Evolutionary conservation across 208 protist species (phyloP), one percentile per base, ranked within the genome.

Genomic region (Trypanosomatidae sp.): DNA sequence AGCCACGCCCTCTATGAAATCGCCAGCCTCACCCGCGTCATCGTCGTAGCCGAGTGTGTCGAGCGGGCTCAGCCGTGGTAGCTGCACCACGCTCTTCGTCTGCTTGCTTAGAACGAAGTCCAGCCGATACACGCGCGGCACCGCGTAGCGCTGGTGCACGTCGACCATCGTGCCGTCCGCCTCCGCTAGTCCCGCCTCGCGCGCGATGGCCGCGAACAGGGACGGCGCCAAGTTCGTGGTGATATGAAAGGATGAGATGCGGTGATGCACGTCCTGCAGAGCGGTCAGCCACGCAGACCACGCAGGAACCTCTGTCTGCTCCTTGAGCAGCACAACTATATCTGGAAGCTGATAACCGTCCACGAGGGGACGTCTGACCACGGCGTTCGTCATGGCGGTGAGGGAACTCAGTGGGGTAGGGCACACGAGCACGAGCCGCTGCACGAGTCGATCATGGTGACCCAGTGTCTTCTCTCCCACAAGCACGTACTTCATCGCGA

Each of bases 1-100:
- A 56, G 33, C 50, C 9, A 7, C 66, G 28, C 47, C 39, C 53
- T 25, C 64, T 3, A 7, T n/a, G 56, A 22, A 36, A 66, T 30
- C 58, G 7, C 41, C 28, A 25, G 2, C 69, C 39, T 43, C 62
- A 19, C 60, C 71, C 10, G 75, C 64, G 49, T 68, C 65, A 15
- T 86, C 78, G 62, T 86, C 79, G 52, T 82, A 89, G 36, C 86
- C 89, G n/a, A 80, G 72, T 28, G 89, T 88, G 66, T 86, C 62
- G 28, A 96, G 83, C 5, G 84, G 84, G 46, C 88, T 90, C 28
- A 80, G 85, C 25, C 74, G 75, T 19, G 88, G 81, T 17, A 85
- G 69, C 80, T 96, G 91, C 73, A 88, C 86, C 30, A 91, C 83
- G 13, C 73, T 76, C 74, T 96, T 96, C 8, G 88, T 94, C 66